phyloP scores from a whole-genome alignment of 371 early-diverging fungal species.

The Apophysomyces trapeziformis region DNA sequence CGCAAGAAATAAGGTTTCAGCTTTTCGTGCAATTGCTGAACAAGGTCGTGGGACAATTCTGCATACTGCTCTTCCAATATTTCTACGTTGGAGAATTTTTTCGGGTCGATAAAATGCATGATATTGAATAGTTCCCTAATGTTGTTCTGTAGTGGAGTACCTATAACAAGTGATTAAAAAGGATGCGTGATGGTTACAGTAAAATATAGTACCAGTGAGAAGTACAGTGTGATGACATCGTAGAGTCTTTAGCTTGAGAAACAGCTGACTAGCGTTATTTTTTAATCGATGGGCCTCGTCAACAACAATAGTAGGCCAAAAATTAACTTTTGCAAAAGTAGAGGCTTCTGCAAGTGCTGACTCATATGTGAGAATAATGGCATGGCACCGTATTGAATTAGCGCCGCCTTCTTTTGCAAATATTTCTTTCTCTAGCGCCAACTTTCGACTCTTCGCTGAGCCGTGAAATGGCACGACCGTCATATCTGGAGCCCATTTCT shows the following conservation, averaged over 20 bases:
- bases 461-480: slow-evolving; percentile 64
- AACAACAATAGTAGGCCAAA: slow-evolving; percentile 74
- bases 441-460: slow-evolving; percentile 40
- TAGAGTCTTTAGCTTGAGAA: slow-evolving; percentile 59
- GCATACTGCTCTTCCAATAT: slow-evolving; percentile 60
- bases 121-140: slow-evolving; percentile 73
- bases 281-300: slow-evolving; percentile 93
- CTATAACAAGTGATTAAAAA: slow-evolving; percentile 22
- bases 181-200: background rate
- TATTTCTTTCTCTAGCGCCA: slow-evolving; percentile 68
- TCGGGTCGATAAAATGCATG: slow-evolving; percentile 77
- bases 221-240: slow-evolving; percentile 65
- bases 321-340: slow-evolving; percentile 44
- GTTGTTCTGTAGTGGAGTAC: slow-evolving; percentile 85
- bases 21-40: slow-evolving; percentile 41
- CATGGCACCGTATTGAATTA: slow-evolving; percentile 71
- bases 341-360: slow-evolving; percentile 55
- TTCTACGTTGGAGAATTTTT: slow-evolving; percentile 47
- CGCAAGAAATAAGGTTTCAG: slow-evolving; percentile 90
- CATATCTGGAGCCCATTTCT: slow-evolving; percentile 77
- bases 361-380: slow-evolving; percentile 83
- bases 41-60: slow-evolving; percentile 45
- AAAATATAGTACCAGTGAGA: slow-evolving; percentile 62
- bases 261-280: slow-evolving; percentile 73
- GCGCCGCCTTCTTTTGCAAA: slow-evolving; percentile 43